phyloP scores from a whole-genome alignment of 139 green algal species.

The Parachlorella kessleri region DNA sequence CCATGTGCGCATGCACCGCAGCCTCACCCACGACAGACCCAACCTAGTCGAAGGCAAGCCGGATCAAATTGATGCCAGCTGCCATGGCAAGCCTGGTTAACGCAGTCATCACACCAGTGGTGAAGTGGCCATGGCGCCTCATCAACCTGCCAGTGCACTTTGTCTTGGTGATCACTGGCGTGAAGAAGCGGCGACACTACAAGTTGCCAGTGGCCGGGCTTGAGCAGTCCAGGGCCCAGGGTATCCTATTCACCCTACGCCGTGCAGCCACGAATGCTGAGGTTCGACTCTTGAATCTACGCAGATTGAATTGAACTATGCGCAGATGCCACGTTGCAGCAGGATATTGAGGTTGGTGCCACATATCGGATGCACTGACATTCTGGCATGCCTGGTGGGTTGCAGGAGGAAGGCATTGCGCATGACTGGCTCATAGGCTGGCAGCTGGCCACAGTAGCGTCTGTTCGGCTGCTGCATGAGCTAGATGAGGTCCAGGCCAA shows the following conservation, averaged over 20 bases:
- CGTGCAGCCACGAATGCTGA: constrained; percentile 23
- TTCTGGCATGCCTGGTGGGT: background rate
- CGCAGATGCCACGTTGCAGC: background rate
- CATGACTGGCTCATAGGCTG: constrained; percentile 30
- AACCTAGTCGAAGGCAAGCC: background rate
- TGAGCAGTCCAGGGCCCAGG: constrained; percentile 31
- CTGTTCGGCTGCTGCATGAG: constrained; percentile 36
- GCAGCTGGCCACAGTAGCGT: constrained; percentile 35
- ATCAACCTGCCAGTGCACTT: background rate
- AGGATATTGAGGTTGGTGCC: too few species aligned
- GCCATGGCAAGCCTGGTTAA: background rate
- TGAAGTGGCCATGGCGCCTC: constrained; percentile 2
- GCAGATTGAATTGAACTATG: background rate
- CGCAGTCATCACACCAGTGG: background rate
- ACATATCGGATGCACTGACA: background rate
- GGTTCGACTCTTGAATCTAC: background rate
- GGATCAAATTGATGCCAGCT: background rate
- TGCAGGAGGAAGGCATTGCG: constrained; percentile 25
- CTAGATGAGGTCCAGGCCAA: constrained; percentile 40
- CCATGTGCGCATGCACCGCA: too few species aligned
- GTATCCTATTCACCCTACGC: constrained; percentile 35
- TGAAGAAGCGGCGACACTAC: background rate
- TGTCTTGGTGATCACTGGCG: constrained; percentile 1
- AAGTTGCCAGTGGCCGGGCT: constrained; percentile 39
- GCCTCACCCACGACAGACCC: background rate